phyloP scores from a whole-genome alignment of 371 early-diverging fungal genomes.

The Mucor piriformis region DNA sequence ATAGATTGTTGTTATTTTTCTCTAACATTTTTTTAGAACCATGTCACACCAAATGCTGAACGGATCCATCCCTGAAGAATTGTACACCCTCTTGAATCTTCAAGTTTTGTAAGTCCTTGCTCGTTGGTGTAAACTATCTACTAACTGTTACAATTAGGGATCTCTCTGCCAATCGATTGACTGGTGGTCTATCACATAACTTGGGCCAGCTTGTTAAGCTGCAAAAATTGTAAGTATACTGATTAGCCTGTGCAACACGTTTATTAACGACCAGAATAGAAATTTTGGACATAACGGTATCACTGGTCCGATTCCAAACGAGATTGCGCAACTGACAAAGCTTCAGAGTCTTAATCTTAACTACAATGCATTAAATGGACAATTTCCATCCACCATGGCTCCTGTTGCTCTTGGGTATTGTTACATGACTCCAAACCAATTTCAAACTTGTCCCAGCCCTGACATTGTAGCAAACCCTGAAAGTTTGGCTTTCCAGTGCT shows the following conservation, averaged over 20 bases:
- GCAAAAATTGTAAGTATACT: conserved; percentile 42
- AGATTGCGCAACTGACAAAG: conserved; percentile 39
- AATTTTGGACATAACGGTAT: conserved; percentile 53
- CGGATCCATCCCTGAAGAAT: conserved; percentile 42
- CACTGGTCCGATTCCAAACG: conserved; percentile 46
- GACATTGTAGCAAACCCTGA: conserved; percentile 40
- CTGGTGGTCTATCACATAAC: conserved; percentile 45
- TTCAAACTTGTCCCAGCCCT: conserved; percentile 53
- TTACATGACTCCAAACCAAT: conserved; percentile 54
- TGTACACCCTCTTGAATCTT: conserved; percentile 34
- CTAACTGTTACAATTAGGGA: conserved; percentile 29
- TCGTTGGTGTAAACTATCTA: neutral
- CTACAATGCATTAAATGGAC: conserved; percentile 53
- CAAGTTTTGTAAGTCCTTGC: conserved; percentile 29
- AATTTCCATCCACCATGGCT: conserved; percentile 50
- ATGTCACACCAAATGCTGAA: conserved; percentile 43
- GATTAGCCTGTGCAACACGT: neutral
- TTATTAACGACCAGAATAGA: conserved; percentile 16
- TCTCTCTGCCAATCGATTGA: conserved; percentile 57
- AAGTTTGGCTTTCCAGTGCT: conserved; percentile 59
- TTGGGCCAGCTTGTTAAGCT: conserved; percentile 47
- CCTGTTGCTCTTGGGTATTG: conserved; percentile 51
- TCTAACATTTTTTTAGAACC: conserved; percentile 12
- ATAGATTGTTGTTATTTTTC: conserved; percentile 1
- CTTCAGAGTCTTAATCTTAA: conserved; percentile 52